Evolutionary conservation across 169 alveolate genomes (phyloP).

Genomic region (Plasmodium vinckei): DNA sequence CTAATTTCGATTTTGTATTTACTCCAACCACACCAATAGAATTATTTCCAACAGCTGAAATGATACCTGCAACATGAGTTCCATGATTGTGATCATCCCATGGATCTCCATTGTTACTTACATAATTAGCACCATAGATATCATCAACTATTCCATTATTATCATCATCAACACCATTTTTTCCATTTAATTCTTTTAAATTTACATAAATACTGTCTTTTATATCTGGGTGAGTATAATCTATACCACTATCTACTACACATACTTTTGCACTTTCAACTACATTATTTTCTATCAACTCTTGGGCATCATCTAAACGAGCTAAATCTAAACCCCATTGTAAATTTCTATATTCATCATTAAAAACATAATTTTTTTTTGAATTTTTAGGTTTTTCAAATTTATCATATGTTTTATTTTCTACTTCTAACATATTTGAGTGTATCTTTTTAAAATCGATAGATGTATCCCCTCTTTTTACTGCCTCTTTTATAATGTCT

Average conservation of each 20-base stretch:
- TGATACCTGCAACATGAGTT: conserved; percentile 86
- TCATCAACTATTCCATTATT: conserved; percentile 86
- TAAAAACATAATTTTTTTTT: background rate
- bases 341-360: conserved; percentile 59
- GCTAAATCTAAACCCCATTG: conserved; percentile 75
- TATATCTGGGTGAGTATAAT: conserved; percentile 87
- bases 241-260: conserved; percentile 91
- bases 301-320: conserved; percentile 58
- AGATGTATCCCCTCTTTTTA: conserved; percentile 31
- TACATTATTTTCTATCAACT: background rate
- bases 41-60: conserved; percentile 65
- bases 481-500: conserved; percentile 32
- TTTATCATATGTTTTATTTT: background rate
- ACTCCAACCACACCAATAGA: conserved; percentile 68
- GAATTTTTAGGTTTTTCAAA: background rate
- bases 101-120: conserved; percentile 82
- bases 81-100: conserved; percentile 89
- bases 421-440: conserved; percentile 20
- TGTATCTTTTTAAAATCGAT: conserved; percentile 4
- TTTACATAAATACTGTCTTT: conserved; percentile 84
- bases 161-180: conserved; percentile 84
- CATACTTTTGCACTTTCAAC: conserved; percentile 52
- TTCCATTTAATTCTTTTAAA: conserved; percentile 84
- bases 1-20: conserved; percentile 46
- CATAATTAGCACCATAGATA: conserved; percentile 85